These are phyloP conservation scores for Hyphopichia wangnamkhiaoensis DNA, from an alignment of 1,139 yeast species.

Conservation along the genomic window DNA sequence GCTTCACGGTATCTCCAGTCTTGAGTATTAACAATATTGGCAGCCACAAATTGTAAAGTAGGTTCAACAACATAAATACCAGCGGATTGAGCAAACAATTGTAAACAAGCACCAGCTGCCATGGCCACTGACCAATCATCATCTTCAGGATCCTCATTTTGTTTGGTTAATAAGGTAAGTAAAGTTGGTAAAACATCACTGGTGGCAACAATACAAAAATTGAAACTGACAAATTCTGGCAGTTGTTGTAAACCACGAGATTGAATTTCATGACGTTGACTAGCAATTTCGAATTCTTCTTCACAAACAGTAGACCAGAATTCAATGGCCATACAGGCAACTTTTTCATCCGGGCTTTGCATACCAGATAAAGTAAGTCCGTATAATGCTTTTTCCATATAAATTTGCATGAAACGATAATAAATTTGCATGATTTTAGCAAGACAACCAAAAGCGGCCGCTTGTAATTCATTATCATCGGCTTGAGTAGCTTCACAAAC, in stretches of 20 bases:
- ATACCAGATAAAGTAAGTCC: slow-evolving; percentile 89
- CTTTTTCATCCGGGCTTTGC: slow-evolving; percentile 83
- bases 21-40: slow-evolving; percentile 53
- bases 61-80: slow-evolving; percentile 85
- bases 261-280: slow-evolving; percentile 60
- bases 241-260: slow-evolving; percentile 27
- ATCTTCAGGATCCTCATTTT: slow-evolving; percentile 88
- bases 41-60: slow-evolving; percentile 79
- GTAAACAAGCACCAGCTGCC: slow-evolving; percentile 99
- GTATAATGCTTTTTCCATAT: slow-evolving; percentile 96
- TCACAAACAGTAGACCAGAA: slow-evolving; percentile 98
- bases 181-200: slow-evolving; percentile 86
- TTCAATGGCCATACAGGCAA: slow-evolving; percentile 97
- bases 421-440: slow-evolving; percentile 90
- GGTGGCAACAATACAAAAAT: slow-evolving; percentile 84
- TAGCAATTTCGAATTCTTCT: slow-evolving; percentile 82
- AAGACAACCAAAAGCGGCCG: slow-evolving; percentile 93
- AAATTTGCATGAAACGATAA: slow-evolving; percentile 85
- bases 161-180: slow-evolving; percentile 75
- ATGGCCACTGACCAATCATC: slow-evolving; percentile 97
- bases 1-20: slow-evolving; percentile 93
- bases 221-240: slow-evolving; percentile 49
- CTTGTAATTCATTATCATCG: slow-evolving; percentile 76
- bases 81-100: slow-evolving; percentile 87
- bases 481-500: slow-evolving; percentile 98